Evolutionary conservation across 2,329 filamentous ascomycete genomes (phyloP), one percentile per base, ranked within the genome.

Genomic region (Aplosporella prunicola): DNA sequence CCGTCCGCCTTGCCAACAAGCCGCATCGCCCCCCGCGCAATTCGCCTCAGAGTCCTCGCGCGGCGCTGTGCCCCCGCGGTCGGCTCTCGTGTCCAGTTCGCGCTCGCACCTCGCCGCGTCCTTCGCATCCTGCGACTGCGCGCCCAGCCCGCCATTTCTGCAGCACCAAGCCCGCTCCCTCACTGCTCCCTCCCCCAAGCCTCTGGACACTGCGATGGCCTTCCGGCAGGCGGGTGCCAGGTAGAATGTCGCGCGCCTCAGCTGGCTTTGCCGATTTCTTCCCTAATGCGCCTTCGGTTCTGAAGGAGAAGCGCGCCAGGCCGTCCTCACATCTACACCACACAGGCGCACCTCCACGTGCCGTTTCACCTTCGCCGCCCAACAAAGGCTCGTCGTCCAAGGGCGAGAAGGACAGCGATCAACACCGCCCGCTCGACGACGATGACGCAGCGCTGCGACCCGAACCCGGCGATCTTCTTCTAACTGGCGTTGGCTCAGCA

Each of bases 251-350:
- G 77, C 84, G 82, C 69, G 76, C 80, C 60, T 69, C 70, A 62
- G 80, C 81, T 68, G 79, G 80, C 67, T 88, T 87, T 72, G 82
- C 81, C 66, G 78, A 87, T 66, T 91, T 86, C 72, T 88, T 87
- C 63, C 82, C 82, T 50, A 77, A 80, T 58, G 83, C 82, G 56
- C 82, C 83, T 50, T 74, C 76, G 51, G 77, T 76, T 46, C 60
- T 71, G 39, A 62, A 66, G 46, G 58, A 64, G 49, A 66, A 66
- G 61, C 63, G 62, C 55, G 41, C 45, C 46, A 45, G 42, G 24
- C 30, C 37, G 20, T 34, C 37, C 20, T 16, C 27, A 45, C 27
- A 44, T 40, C 40, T 42, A 20, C 47, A 43, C 30, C 23, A 39
- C 43, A 22, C 38, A 27, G 26, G 30, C 15, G 32, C 32, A 16